These are phyloP conservation scores for Aurinia saxatilis DNA, from an alignment of 345 rosid species.

Conservation along the genomic window DNA sequence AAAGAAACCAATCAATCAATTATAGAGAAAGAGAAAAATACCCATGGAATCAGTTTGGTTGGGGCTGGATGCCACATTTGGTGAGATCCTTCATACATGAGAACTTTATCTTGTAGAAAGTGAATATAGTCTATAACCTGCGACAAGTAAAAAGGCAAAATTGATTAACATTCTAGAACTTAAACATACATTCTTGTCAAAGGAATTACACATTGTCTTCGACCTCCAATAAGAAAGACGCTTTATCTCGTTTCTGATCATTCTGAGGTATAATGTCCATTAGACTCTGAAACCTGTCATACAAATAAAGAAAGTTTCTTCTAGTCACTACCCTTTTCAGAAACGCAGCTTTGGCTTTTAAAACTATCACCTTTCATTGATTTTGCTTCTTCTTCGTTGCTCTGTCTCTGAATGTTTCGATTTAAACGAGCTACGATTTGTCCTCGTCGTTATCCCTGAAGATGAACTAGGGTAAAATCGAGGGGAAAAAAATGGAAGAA, in stretches of 20 bases:
- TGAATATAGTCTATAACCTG: conserved; percentile 83
- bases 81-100: conserved; percentile 60
- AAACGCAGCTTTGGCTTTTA: neutral
- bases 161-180: neutral
- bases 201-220: neutral
- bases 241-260: conserved; percentile 84
- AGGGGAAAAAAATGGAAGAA: neutral
- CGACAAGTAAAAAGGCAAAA: neutral
- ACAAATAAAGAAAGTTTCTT: neutral
- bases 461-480: neutral
- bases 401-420: conserved; percentile 89
- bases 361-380: conserved; percentile 56
- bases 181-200: neutral
- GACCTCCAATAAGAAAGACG: conserved; percentile 80
- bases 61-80: conserved; percentile 59
- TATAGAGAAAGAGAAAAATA: conserved; percentile 19
- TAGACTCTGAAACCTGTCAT: conserved; percentile 70
- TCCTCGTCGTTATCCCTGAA: conserved; percentile 34
- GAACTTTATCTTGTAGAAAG: conserved; percentile 62
- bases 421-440: conserved; percentile 34
- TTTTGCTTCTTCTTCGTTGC: conserved; percentile 81
- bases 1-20: too few species aligned
- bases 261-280: conserved; percentile 75
- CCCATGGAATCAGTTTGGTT: conserved; percentile 67
- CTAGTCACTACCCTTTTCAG: neutral